Base-by-base conservation (phyloP, 2,329 filamentous ascomycete genomes). In the Camptophora hylomeconis region DNA sequence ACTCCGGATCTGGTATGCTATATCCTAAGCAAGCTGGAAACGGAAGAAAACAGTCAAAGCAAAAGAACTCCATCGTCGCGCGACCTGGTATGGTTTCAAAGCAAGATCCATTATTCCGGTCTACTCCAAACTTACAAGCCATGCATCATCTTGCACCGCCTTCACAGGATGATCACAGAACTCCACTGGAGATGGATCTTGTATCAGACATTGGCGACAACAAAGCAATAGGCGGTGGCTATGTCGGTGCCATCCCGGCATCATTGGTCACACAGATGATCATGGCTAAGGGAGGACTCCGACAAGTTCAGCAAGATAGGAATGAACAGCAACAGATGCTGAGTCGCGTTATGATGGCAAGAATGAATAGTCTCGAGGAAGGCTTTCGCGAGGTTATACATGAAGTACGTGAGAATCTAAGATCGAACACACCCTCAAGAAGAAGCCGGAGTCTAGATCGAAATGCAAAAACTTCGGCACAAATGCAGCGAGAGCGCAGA, bases 361-460 rank as follows among this genome's bases (percentile, higher is more conserved):
- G 83, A 18, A 94, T 94, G 83, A 89, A 89, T 51, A 87, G 79
- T 5, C 65, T 95, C 2, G 86, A 95, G 51, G 83, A 92, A 54
- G 79, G 84, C 9, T 87, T 95, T 51, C 69, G 79, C 2, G 82
- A 93, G 35, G 76, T 92, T n/a, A 70, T 84, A 32, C 73, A 72
- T 38, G 82, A 89, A 52, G 76, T 92, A 51, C 73, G 80, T 37
- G 71, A 73, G 38, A 57, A 70, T 50, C n/a, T n/a, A n/a, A n/a
- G n/a, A n/a, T n/a, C n/a, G n/a, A n/a, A n/a, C n/a, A n/a, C n/a
- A n/a, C n/a, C n/a, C n/a, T n/a, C n/a, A n/a, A n/a, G n/a, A n/a
- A n/a, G n/a, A n/a, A n/a, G n/a, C n/a, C n/a, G n/a, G n/a, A n/a
- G n/a, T n/a, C n/a, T n/a, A n/a, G n/a, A n/a, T n/a, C n/a, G n/a